Conservation (phyloP, 2,329 filamentous ascomycete genomes). For the Pseudogymnoascus destructans region DNA sequence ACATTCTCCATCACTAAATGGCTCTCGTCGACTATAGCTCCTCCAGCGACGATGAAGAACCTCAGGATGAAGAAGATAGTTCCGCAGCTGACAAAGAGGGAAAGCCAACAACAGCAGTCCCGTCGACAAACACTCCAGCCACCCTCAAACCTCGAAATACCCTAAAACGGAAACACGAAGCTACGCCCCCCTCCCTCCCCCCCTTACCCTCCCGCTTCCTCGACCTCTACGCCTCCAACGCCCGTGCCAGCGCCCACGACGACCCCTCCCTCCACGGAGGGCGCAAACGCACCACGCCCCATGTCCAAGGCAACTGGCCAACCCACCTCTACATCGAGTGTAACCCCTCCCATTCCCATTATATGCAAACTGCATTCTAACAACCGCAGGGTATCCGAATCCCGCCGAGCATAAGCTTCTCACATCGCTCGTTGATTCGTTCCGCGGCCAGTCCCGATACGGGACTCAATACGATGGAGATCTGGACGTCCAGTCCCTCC, state of each 20-base stretch:
- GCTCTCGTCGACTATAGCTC: slow-evolving; percentile 54
- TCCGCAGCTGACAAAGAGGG: background rate
- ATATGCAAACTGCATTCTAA: slow-evolving; percentile 15
- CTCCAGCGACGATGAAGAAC: slow-evolving; percentile 30
- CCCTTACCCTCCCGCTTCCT: slow-evolving; percentile 72
- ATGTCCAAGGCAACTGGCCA: slow-evolving; percentile 83
- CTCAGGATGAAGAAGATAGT: background rate
- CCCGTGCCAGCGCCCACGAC: slow-evolving; percentile 64
- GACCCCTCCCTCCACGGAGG: slow-evolving; percentile 78
- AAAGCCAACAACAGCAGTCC: background rate
- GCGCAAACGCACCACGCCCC: slow-evolving; percentile 67
- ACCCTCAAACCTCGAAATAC: background rate
- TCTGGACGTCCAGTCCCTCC: slow-evolving; percentile 48
- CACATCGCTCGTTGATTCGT: slow-evolving; percentile 29
- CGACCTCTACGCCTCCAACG: slow-evolving; percentile 76
- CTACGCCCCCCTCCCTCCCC: slow-evolving; percentile 36
- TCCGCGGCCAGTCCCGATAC: slow-evolving; percentile 20
- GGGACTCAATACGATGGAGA: slow-evolving; percentile 21
- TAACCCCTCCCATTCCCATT: slow-evolving; percentile 30
- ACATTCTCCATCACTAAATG: slow-evolving; percentile 30
- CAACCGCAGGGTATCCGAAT: slow-evolving; percentile 40
- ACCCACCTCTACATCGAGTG: slow-evolving; percentile 89
- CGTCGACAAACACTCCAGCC: background rate
- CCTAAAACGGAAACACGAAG: slow-evolving; percentile 6
- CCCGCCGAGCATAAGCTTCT: slow-evolving; percentile 36